These are phyloP conservation scores for Mycena citricolor DNA, from an alignment of 1,284 basidiomycete species.

Conservation along the genomic window DNA sequence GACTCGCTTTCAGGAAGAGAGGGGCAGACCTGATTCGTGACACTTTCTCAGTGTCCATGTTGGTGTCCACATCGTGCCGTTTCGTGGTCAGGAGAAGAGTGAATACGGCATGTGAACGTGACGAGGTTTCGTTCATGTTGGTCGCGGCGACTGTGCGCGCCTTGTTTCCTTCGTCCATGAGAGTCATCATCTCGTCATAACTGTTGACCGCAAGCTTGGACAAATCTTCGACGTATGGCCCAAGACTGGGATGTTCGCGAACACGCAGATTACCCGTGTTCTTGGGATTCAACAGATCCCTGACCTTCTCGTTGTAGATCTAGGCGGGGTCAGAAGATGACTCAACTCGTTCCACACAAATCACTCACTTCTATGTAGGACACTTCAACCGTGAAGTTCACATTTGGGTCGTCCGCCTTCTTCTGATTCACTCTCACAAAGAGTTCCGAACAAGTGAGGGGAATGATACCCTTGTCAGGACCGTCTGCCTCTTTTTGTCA, in stretches of 20 bases:
- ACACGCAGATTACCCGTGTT: constrained; percentile 96
- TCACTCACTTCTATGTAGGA: constrained; percentile 90
- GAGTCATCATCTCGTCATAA: constrained; percentile 95
- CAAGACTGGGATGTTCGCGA: constrained; percentile 91
- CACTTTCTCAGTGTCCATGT: constrained; percentile 93
- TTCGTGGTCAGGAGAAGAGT: constrained; percentile 93
- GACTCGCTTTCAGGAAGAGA: constrained; percentile 1
- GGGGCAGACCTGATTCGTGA: constrained; percentile 82
- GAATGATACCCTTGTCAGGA: constrained; percentile 95
- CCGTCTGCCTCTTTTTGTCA: constrained; percentile 70
- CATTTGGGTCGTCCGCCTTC: constrained; percentile 62
- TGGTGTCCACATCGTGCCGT: constrained; percentile 77
- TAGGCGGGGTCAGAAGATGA: constrained; percentile 31
- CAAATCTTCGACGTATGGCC: constrained; percentile 97
- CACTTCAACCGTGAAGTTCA: constrained; percentile 90
- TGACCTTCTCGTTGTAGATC: constrained; percentile 99
- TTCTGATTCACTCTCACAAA: constrained; percentile 82
- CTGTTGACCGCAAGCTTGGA: constrained; percentile 90
- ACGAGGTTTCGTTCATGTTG: constrained; percentile 99
- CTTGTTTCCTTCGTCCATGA: constrained; percentile 99
- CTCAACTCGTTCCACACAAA: constrained; percentile 22
- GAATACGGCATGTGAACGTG: constrained; percentile 97
- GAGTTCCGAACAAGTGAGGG: constrained; percentile 90
- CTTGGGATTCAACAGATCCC: constrained; percentile 95
- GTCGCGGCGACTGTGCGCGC: constrained; percentile 97